A percentile compares a stretch with the other conserved stretches of the same genome.
These are phyloP conservation scores for Entamoeba moshkovskii DNA, from an alignment of 208 protist genomes.

Conservation along the genomic window DNA sequence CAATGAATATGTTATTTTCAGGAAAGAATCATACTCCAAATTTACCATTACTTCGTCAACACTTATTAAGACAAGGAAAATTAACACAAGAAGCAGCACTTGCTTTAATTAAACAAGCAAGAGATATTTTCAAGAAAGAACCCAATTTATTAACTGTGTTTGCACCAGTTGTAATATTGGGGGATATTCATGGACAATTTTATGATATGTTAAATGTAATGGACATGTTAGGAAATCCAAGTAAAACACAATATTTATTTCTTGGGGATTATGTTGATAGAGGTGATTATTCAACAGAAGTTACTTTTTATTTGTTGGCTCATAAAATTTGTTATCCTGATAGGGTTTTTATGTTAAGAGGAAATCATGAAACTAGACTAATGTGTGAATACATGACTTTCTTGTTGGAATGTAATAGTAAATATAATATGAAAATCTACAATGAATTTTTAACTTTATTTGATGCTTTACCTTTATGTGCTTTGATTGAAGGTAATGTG, in stretches of 20 bases:
- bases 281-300: constrained; percentile 27
- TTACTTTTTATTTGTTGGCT: constrained; percentile 20
- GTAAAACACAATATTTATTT: constrained; percentile 38
- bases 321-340: constrained; percentile 23
- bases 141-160: not conserved
- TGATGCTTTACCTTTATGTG: constrained; percentile 85
- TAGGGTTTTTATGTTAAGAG: constrained; percentile 27
- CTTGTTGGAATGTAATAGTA: constrained; percentile 89
- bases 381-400: constrained; percentile 97
- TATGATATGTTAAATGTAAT: constrained; percentile 25
- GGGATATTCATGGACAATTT: constrained; percentile 36
- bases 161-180: not conserved
- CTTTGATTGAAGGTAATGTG: constrained; percentile 76
- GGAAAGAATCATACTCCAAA: not conserved
- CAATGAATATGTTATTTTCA: not conserved
- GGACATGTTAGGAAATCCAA: not conserved
- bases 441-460: constrained; percentile 79
- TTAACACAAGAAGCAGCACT: not conserved
- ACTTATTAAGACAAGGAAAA: not conserved
- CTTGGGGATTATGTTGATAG: constrained; percentile 36
- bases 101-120: not conserved
- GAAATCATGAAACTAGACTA: constrained; percentile 52
- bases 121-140: not conserved
- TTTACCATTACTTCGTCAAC: not conserved
- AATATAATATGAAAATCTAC: constrained; percentile 79